A percentile compares a stretch with the other conserved stretches of the same genome.
These are phyloP conservation scores for Fusarium oligoseptatum DNA, from an alignment of 2,329 filamentous ascomycete genomes.

Conservation along the genomic window DNA sequence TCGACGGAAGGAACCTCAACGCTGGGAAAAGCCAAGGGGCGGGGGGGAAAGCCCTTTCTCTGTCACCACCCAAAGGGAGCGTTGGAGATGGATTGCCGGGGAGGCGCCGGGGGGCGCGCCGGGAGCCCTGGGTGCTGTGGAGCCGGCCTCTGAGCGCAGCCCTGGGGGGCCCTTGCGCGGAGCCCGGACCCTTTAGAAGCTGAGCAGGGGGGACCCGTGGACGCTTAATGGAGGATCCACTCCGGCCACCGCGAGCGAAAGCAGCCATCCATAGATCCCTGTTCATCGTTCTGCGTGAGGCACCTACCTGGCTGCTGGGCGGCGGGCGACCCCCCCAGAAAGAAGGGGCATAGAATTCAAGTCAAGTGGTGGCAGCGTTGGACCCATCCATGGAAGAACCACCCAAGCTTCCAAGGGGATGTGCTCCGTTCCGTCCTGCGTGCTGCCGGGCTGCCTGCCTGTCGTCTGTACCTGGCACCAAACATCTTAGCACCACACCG, in stretches of 20 bases:
- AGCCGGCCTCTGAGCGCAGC: slow-evolving; percentile 27
- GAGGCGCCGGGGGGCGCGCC: slow-evolving; percentile 11
- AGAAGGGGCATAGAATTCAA: slow-evolving; percentile 34
- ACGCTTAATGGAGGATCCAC: slow-evolving; percentile 35
- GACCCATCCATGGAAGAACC: slow-evolving; percentile 22
- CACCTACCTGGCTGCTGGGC: not conserved
- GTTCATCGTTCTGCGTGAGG: not conserved
- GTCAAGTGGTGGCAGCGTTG: slow-evolving; percentile 15
- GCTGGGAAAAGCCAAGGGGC: slow-evolving; percentile 26
- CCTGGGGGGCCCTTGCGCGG: slow-evolving; percentile 29
- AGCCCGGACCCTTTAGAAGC: slow-evolving; percentile 32
- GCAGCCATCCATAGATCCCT: slow-evolving; percentile 8
- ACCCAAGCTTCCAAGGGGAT: slow-evolving; percentile 40
- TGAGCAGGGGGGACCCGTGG: slow-evolving; percentile 19
- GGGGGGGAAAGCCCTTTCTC: not conserved
- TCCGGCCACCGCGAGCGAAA: slow-evolving; percentile 37
- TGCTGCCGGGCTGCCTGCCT: not conserved
- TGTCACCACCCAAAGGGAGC: not conserved
- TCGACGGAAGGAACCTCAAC: slow-evolving; percentile 9
- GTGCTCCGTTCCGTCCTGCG: slow-evolving; percentile 18
- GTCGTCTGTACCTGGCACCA: slow-evolving; percentile 34
- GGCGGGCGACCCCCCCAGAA: slow-evolving; percentile 3
- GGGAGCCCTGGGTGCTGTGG: slow-evolving; percentile 19
- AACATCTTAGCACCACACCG: slow-evolving; percentile 41
- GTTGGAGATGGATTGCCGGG: slow-evolving; percentile 31